These are phyloP conservation scores for Baeospora myosura DNA, from an alignment of 1,284 basidiomycete genomes.

Conservation along the genomic window DNA sequence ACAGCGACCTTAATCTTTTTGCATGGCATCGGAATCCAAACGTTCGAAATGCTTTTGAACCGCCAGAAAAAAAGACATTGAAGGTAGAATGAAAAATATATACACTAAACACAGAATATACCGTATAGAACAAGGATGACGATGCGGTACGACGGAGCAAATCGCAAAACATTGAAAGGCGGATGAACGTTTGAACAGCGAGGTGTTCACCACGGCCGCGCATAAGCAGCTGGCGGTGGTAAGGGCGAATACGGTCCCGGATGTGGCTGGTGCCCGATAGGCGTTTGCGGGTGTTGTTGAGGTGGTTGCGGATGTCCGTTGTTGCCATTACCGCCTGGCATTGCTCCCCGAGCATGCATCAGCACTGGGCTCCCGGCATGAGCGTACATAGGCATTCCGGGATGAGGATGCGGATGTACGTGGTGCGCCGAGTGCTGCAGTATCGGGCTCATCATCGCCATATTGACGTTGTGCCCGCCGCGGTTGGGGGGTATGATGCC, in stretches of 20 bases:
- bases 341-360: conserved; percentile 39
- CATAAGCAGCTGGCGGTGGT: background rate
- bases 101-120: conserved; percentile 24
- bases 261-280: conserved; percentile 15
- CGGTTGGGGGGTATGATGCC: conserved; percentile 39
- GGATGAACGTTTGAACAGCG: background rate
- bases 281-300: conserved; percentile 23
- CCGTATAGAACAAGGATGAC: conserved; percentile 55
- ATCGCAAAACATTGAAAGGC: conserved; percentile 2
- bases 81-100: conserved; percentile 1
- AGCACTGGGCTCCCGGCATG: conserved; percentile 56
- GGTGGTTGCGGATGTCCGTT: conserved; percentile 28
- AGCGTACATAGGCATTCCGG: conserved; percentile 44
- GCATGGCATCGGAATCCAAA: too few relatives aligned
- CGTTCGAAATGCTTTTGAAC: conserved; percentile 13
- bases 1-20: too few relatives aligned
- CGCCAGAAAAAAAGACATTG: conserved; percentile 14
- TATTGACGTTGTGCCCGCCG: conserved; percentile 32
- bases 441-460: conserved; percentile 59
- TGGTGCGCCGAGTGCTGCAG: conserved; percentile 49
- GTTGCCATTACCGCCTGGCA: conserved; percentile 17
- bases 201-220: background rate
- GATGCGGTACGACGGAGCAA: conserved; percentile 53
- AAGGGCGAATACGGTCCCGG: background rate
- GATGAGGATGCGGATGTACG: conserved; percentile 31